Percentiles rank a stretch among this genome's conserved stretches.
Evolutionary conservation across 2,329 filamentous ascomycete genomes (phyloP).

Genomic region (Talaromyces sp.): DNA sequence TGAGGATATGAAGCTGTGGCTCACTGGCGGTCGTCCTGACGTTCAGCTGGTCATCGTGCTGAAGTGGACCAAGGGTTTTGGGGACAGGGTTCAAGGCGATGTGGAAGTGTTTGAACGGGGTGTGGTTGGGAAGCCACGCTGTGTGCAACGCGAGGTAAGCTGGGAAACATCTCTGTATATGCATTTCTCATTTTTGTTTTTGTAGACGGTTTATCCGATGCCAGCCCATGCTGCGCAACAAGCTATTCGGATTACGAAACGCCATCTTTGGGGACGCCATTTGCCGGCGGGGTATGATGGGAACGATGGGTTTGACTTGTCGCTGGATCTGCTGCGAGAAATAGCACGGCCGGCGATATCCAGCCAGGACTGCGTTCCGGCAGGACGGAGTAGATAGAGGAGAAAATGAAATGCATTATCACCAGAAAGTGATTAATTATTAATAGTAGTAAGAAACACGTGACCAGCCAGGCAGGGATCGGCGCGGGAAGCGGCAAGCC

Average conservation of each 20-base stretch:
- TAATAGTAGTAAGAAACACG: too few species aligned
- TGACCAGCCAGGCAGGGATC: not conserved
- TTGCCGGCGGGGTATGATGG: not conserved
- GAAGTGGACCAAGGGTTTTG: not conserved
- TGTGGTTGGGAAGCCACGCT: not conserved
- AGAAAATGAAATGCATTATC: too few species aligned
- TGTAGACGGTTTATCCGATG: not conserved
- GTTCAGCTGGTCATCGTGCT: constrained; percentile 6
- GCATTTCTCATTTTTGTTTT: not conserved
- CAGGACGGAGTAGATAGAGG: too few species aligned
- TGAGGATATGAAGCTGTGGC: constrained; percentile 11
- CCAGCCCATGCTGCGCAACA: not conserved
- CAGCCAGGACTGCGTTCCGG: too few species aligned
- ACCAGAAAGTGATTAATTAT: too few species aligned
- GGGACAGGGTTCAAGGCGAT: not conserved
- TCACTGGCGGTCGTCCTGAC: constrained; percentile 2
- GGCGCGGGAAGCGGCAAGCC: constrained; percentile 8
- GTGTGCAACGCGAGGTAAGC: not conserved
- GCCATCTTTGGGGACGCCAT: not conserved
- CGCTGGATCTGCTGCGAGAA: not conserved
- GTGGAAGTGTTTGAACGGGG: not conserved
- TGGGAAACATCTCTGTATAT: not conserved
- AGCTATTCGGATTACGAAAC: not conserved
- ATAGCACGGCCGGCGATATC: not conserved
- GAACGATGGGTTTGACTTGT: not conserved